phyloP scores from a whole-genome alignment of 1,139 yeast species.

The Spencermartinsiella ligniputridi region DNA sequence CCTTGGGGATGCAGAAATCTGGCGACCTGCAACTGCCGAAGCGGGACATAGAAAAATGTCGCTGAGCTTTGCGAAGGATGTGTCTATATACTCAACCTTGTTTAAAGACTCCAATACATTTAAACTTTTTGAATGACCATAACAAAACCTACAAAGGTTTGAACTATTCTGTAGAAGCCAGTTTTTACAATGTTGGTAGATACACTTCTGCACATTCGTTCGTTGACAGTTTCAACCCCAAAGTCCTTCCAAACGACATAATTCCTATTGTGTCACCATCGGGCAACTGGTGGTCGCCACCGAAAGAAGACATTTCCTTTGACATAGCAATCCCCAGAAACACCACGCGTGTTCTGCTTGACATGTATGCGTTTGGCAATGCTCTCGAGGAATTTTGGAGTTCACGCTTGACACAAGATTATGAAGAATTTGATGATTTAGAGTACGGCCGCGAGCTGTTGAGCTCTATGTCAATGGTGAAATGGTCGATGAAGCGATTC shows the following conservation, averaged over 20 bases:
- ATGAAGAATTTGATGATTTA: slow-evolving; percentile 33
- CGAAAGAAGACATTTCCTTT: background rate
- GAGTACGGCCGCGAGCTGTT: slow-evolving; percentile 27
- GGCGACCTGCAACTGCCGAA: slow-evolving; percentile 85
- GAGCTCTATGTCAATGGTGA: slow-evolving; percentile 33
- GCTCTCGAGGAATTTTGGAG: slow-evolving; percentile 85
- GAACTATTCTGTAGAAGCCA: slow-evolving; percentile 48
- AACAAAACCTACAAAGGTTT: too few species aligned
- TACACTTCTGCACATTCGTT: background rate
- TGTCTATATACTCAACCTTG: slow-evolving; percentile 51
- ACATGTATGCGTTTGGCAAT: slow-evolving; percentile 69
- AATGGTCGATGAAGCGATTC: slow-evolving; percentile 35
- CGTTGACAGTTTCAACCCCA: background rate
- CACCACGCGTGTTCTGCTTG: slow-evolving; percentile 54
- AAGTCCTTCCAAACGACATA: background rate
- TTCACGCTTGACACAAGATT: slow-evolving; percentile 54
- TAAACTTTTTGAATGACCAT: too few species aligned
- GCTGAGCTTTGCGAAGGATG: slow-evolving; percentile 54
- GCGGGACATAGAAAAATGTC: slow-evolving; percentile 51
- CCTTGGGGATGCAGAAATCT: slow-evolving; percentile 60
- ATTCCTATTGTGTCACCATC: background rate
- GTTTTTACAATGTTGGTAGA: slow-evolving; percentile 41
- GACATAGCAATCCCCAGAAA: slow-evolving; percentile 41
- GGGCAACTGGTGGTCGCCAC: background rate
- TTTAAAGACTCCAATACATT: slow-evolving; percentile 36